These are phyloP conservation scores for Pseudogymnoascus sp. DNA, from an alignment of 2,329 filamentous ascomycete genomes.

Conservation along the genomic window DNA sequence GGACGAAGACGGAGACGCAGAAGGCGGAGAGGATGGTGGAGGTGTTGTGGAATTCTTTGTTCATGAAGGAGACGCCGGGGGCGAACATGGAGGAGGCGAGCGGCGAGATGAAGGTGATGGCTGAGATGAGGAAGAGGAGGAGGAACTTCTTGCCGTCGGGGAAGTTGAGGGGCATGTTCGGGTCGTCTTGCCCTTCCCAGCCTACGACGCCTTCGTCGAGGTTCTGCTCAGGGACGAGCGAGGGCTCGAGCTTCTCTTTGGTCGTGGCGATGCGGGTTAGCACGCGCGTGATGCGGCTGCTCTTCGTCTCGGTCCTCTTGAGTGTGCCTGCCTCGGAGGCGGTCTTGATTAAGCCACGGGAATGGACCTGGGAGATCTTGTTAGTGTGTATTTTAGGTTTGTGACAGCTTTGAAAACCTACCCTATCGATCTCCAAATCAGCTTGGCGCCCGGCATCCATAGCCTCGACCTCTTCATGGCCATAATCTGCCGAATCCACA, in stretches of 20 bases:
- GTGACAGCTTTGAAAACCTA: slow-evolving; percentile 13
- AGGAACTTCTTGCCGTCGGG: slow-evolving; percentile 23
- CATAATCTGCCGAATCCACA: slow-evolving; percentile 19
- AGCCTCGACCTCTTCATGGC: slow-evolving; percentile 23
- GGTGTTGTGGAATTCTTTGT: slow-evolving; percentile 19
- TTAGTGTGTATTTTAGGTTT: background rate
- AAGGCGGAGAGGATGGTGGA: slow-evolving; percentile 19
- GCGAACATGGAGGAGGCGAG: slow-evolving; percentile 38
- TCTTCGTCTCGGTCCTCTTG: slow-evolving; percentile 15
- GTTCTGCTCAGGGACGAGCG: slow-evolving; percentile 37
- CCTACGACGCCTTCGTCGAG: slow-evolving; percentile 47
- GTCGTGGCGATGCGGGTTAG: slow-evolving; percentile 22
- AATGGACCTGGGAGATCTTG: background rate
- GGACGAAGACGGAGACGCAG: slow-evolving; percentile 42
- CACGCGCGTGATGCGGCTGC: slow-evolving; percentile 11
- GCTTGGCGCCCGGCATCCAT: slow-evolving; percentile 22
- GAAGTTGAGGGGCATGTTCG: slow-evolving; percentile 50
- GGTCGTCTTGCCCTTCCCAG: slow-evolving; percentile 52
- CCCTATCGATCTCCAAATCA: slow-evolving; percentile 20
- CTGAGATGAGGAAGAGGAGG: slow-evolving; percentile 24
- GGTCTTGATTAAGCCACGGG: slow-evolving; percentile 12
- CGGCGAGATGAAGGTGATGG: slow-evolving; percentile 28
- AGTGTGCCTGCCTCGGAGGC: slow-evolving; percentile 17
- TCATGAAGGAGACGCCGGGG: slow-evolving; percentile 29
- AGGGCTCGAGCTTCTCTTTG: slow-evolving; percentile 18